Evolutionary conservation across 768 basidiomycete species (phyloP), one percentile per base, ranked within the genome.

Genomic region (Pulveroboletus sp.): DNA sequence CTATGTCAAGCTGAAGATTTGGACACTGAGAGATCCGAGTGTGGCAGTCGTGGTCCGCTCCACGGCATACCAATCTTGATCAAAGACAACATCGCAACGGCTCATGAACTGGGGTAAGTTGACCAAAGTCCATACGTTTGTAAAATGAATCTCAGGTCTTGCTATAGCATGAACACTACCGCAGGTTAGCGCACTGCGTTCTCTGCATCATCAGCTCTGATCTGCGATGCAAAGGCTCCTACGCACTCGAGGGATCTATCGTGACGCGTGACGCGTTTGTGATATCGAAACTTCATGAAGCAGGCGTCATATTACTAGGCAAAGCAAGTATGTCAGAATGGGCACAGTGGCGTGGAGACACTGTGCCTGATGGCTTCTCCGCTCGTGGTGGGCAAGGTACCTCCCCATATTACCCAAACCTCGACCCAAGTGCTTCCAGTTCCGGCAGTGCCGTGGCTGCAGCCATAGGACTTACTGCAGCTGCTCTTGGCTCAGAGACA

Each of bases 1-100:
- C 67, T 85, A 10, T 56, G 45, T 13, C 72, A 76, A 54, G 84
- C 84, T 12, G 78, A 74, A 2, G 69, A 63, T 0, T 63, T 81
- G 19, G 82, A 83, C 42, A 38, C 76, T 74, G 1, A 74, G 71
- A 29, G 82, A 78, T 11, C 68, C 79, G 17, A 75, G 12, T 75
- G 51, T 67, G 78, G 36, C 69, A 69, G 70, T 34, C 71, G 79
- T 36, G 74, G 80, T 10, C 62, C 63, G 6, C 56, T 83, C 38
- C 81, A 83, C 59, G 82, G 82, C 0, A 81, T 83, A 46, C 82
- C 81, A 1, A 63, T 83, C 24, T 57, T 83, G 17, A 57, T 83
- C 32, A 83, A 84, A 64, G 81, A 71, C 37, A 71, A 72, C 45
- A 70, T 71, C 19, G 70, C 68, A 4, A 72, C 71, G 4, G 27